These are phyloP conservation scores for Paramecium sonneborni DNA, from an alignment of 73 alveolate genomes.

Conservation along the genomic window DNA sequence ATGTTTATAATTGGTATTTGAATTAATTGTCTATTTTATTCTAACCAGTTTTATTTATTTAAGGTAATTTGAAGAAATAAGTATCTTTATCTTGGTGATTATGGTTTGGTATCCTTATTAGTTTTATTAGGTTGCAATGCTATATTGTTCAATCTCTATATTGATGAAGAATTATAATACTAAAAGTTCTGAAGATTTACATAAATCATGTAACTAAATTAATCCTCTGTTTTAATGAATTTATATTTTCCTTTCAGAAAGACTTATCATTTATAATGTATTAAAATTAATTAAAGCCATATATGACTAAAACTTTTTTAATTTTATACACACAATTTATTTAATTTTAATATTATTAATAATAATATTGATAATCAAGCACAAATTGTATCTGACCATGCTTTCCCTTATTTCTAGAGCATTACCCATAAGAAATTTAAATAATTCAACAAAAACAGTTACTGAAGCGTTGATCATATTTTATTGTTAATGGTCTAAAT, in stretches of 20 bases:
- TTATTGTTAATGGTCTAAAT: not conserved
- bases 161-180: not conserved
- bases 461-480: not conserved
- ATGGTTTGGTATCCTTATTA: not conserved
- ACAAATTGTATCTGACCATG: too few relatives aligned
- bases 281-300: too few relatives aligned
- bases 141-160: not conserved
- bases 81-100: not conserved
- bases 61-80: not conserved
- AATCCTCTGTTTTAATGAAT: too few relatives aligned
- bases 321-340: too few relatives aligned
- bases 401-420: not conserved
- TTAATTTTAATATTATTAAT: too few relatives aligned
- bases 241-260: too few relatives aligned
- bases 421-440: not conserved
- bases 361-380: too few relatives aligned
- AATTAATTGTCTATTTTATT: not conserved
- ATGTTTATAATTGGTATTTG: not conserved
- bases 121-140: not conserved
- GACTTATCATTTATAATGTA: too few relatives aligned
- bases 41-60: too few relatives aligned
- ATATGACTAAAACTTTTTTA: too few relatives aligned
- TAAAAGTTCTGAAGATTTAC: not conserved
- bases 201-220: not conserved
- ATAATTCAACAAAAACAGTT: not conserved